phyloP scores from a whole-genome alignment of 176 grass and related monocot species.

The Zoysia pacifica region DNA sequence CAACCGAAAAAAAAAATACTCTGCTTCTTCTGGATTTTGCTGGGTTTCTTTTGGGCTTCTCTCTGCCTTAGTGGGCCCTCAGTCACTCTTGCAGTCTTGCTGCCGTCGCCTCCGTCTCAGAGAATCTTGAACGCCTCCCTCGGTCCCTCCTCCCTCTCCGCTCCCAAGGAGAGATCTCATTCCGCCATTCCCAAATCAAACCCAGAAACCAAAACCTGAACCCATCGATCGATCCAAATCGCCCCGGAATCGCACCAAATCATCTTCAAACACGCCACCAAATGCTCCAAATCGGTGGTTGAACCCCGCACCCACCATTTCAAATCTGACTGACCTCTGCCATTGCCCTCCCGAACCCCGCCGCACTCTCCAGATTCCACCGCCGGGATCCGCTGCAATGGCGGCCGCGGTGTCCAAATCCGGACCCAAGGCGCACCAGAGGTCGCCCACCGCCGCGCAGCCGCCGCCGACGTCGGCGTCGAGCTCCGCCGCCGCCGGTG shows the following conservation, averaged over 20 bases:
- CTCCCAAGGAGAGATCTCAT: constrained; percentile 48
- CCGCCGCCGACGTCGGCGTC: constrained; percentile 29
- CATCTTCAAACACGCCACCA: constrained; percentile 15
- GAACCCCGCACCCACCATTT: constrained; percentile 34
- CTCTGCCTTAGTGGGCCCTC: constrained; percentile 23
- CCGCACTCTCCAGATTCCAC: constrained; percentile 29
- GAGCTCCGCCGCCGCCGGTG: not conserved
- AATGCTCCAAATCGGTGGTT: constrained; percentile 10
- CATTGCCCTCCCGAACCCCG: not conserved
- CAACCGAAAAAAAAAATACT: no score
- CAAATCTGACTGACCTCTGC: constrained; percentile 56
- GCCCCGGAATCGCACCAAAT: constrained; percentile 36
- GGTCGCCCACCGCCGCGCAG: constrained; percentile 42
- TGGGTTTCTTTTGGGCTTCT: not conserved
- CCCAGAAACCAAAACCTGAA: constrained; percentile 12
- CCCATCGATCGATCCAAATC: constrained; percentile 25
- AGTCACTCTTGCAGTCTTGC: not conserved
- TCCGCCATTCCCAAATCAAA: constrained; percentile 42
- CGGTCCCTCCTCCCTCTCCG: constrained; percentile 21
- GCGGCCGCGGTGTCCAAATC: constrained; percentile 57
- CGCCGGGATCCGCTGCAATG: constrained; percentile 40
- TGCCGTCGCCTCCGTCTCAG: not conserved
- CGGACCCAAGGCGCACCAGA: constrained; percentile 43
- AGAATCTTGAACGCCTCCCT: constrained; percentile 41
- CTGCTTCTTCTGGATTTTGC: no score